Base-by-base conservation (phyloP, 768 basidiomycete genomes). In the Boletellus ananas region DNA sequence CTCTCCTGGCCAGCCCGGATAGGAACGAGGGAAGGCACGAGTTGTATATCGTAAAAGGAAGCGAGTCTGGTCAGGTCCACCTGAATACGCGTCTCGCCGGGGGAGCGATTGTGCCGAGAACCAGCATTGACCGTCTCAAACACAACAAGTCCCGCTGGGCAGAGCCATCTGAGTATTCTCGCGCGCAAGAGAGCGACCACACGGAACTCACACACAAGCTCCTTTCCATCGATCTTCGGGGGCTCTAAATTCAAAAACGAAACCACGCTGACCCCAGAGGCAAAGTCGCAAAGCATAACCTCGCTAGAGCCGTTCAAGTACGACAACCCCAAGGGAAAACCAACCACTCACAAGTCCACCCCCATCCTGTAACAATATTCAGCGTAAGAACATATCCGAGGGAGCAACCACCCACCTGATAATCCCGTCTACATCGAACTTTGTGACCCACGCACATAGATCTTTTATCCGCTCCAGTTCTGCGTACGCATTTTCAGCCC, bases 231-330 rank as follows among this genome's bases (percentile, higher is more conserved):
- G 33, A 25, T 29, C 3, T 34, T 36, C 9, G 40, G 34, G 2
- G 18, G 41, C 17, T 34, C 23, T 34, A 77, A 56, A 39, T 74
- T 66, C 10, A 69, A 54, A 56, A 75, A 72, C 10, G 77, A 74
- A 8, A 73, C 68, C 2, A 65, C 55, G n/a, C 71, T 58, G 8
- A 79, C 61, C 4, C 74, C 75, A 1, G 60, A 55, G 1, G 62
- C 68, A 52, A 79, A 77, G 53, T 78, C 67, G 53, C 77, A 79
- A 8, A 77, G 61, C 72, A 78, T 75, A 13, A 77, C 63, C 61
- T 79, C 78, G 50, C 76, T 78, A 42, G 2, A 49, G 13, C 10
- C 20, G 23, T 41, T 18, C 36, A 14, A 47, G 34, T 11, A 29
- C 6, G n/a, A n/a, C n/a, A n/a, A 4, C 18, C n/a, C n/a, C n/a